Base-by-base conservation (phyloP, 2,329 filamentous ascomycete species). In the Drechslera avenae region DNA sequence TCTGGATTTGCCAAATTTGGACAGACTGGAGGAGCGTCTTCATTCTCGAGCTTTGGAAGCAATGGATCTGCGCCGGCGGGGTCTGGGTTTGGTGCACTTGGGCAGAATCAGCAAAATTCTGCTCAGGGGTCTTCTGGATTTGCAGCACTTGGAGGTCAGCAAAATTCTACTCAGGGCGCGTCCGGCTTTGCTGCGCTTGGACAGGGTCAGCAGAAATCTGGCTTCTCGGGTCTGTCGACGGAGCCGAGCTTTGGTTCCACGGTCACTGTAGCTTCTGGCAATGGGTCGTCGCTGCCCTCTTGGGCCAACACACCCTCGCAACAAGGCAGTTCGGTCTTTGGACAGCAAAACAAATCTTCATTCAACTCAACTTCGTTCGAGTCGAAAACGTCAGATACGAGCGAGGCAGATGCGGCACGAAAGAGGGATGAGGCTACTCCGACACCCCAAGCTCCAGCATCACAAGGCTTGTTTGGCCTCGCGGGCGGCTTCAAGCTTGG, bases 401-500 rank as follows among this genome's bases (percentile, higher is more conserved):
- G 60, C 45, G 66, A 65, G 34, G 52, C 62, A 40, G 58, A 67
- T 34, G 68, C 60, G 18, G 52, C 62, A 60, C 59, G 68, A 30
- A 60, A 63, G 37, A 59, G 71, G 31, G 67, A 72, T n/a, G 70
- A 71, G 42, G 64, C 64, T 28, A 71, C 70, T 43, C 69, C 73
- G 28, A 73, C 71, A 14, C 64, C 69, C 5, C 66, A 70, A 50
- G 35, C 54, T 17, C 62, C 60, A 16, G 55, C 56, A 39, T 48
- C 63, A 30, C 56, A 64, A 41, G 67, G 68, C 26, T 51, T 75
- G 5, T 73, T 71, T 30, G 69, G 69, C 34, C 61, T 62, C 49
- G 57, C 56, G 44, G 63, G 62, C 13, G 80, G 83, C 0, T 90
- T 90, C 74, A 87, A 88, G 60, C 76, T 90, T 13, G 81, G 82